Evolutionary conservation across 768 basidiomycete species (phyloP).

Genomic region (Mycena belliarum): DNA sequence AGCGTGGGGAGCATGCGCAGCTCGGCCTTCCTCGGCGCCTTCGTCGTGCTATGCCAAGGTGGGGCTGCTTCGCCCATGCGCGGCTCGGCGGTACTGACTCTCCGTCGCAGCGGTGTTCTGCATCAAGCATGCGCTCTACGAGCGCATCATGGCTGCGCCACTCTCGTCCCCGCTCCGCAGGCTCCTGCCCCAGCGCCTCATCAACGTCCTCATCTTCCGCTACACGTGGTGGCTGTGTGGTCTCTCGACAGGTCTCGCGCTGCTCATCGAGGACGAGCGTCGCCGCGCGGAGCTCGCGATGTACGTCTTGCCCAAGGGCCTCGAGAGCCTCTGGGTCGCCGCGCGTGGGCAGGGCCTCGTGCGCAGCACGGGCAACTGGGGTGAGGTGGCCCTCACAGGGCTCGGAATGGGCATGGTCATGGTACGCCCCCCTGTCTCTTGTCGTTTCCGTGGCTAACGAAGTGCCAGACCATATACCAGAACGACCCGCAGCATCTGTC

Average conservation of each 20-base stretch:
- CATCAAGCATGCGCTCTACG: constrained; percentile 62
- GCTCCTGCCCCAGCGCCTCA: constrained; percentile 44
- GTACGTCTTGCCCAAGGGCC: constrained; percentile 85
- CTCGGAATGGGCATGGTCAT: constrained; percentile 33
- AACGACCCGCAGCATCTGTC: constrained; percentile 59
- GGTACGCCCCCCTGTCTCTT: constrained; percentile 39
- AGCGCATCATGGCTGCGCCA: constrained; percentile 39
- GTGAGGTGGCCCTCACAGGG: constrained; percentile 40
- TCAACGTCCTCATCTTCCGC: constrained; percentile 64
- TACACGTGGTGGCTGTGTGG: constrained; percentile 76
- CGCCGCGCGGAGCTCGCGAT: constrained; percentile 91
- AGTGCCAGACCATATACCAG: constrained; percentile 73
- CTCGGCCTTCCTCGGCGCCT: constrained; percentile 83
- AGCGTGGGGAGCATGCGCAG: constrained; percentile 76
- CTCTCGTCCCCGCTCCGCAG: constrained; percentile 36
- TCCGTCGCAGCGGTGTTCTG: constrained; percentile 56
- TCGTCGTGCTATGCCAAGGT: constrained; percentile 83
- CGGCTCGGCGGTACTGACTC: not conserved
- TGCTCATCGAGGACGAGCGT: constrained; percentile 86
- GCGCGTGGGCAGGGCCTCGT: constrained; percentile 76
- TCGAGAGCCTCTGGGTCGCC: constrained; percentile 90
- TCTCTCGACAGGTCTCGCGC: constrained; percentile 68
- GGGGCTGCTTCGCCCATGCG: constrained; percentile 30
- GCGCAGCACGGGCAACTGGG: constrained; percentile 67
- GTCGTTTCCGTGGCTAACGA: constrained; percentile 3